Conservation (phyloP, 768 basidiomycete species). For the Calvatia gigantea region DNA sequence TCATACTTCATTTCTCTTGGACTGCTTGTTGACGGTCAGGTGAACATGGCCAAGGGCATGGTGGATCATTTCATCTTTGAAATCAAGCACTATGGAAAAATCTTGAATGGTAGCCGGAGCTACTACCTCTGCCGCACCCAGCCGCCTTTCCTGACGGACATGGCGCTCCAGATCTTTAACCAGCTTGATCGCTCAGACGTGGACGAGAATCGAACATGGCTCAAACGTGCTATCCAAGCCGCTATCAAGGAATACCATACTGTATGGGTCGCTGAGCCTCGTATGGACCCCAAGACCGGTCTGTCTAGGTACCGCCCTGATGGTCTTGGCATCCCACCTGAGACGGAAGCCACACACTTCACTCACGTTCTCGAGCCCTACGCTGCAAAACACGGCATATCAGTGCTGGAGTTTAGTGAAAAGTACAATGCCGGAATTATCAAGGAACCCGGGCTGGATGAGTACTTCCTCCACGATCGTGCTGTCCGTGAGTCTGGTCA, state of each 20-base stretch:
- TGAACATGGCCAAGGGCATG: slow-evolving; percentile 95
- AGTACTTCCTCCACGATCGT: slow-evolving; percentile 97
- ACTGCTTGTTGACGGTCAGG: slow-evolving; percentile 90
- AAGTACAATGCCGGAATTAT: slow-evolving; percentile 86
- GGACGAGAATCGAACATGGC: slow-evolving; percentile 81
- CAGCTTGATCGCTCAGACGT: slow-evolving; percentile 86
- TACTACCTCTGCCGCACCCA: slow-evolving; percentile 95
- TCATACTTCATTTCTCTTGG: slow-evolving; percentile 94
- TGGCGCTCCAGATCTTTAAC: slow-evolving; percentile 97
- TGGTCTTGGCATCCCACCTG: slow-evolving; percentile 94
- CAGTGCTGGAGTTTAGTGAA: slow-evolving; percentile 94
- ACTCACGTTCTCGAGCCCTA: slow-evolving; percentile 96
- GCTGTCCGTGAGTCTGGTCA: slow-evolving; percentile 95
- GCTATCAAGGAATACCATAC: slow-evolving; percentile 99
- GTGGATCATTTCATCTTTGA: slow-evolving; percentile 99
- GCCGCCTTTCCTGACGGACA: slow-evolving; percentile 97
- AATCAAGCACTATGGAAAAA: slow-evolving; percentile 97
- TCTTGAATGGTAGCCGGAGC: slow-evolving; percentile 93
- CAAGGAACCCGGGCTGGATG: slow-evolving; percentile 86
- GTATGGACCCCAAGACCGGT: slow-evolving; percentile 92
- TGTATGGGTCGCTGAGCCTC: slow-evolving; percentile 93
- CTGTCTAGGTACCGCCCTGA: slow-evolving; percentile 93
- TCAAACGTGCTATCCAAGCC: slow-evolving; percentile 93
- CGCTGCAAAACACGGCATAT: slow-evolving; percentile 88
- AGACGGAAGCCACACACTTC: slow-evolving; percentile 98